Base-by-base conservation (phyloP, 805 yeast genomes). In the Jamesozyma jinghongensis region DNA sequence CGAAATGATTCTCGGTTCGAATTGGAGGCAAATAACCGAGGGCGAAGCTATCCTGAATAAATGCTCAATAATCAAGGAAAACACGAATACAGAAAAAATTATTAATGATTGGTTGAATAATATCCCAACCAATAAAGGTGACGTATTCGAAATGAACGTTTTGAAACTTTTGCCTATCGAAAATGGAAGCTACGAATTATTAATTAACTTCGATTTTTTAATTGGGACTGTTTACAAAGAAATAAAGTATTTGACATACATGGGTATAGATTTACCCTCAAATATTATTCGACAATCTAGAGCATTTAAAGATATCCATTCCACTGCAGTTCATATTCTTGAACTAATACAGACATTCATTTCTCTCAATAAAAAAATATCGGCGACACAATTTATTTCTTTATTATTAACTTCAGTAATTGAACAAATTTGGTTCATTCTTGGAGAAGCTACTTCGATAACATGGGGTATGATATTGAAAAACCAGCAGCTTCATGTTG, bases 41-140 rank as follows among this genome's bases (percentile, higher is more conserved):
- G 96, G 95, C 0, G 71, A 69, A 39, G 74, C 71, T 45, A 71
- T 90, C 1, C 64, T 71, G 10, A 56, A 65, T 1, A 84, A 76
- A 44, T 67, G 75, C 19, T 49, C 56, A 2, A 57, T 64, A 0
- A 65, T 83, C 36, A 51, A 66, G n/a, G 59, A 65, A 19, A 73
- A 69, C 36, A 57, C 78, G 10, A 66, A 79, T 37, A 53, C 75
- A 0, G 59, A 68, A 20, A 44, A 40, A 0, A 48, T 72, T 0
- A 71, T 69, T 38, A 58, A 66, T 0, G 52, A 56, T 2, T 86
- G 94, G 92, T 37, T 73, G 0, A 38, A 45, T 1, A 51, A 58
- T 1, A 56, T 62, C 4, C 32, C 55, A 1, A 42, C 51, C 19
- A 40, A 51, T 19, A 44, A 52, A 4, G 40, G 44, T 14, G 43